Evolutionary conservation across 768 basidiomycete genomes (phyloP).

Genomic region (Sarcodon sp.): DNA sequence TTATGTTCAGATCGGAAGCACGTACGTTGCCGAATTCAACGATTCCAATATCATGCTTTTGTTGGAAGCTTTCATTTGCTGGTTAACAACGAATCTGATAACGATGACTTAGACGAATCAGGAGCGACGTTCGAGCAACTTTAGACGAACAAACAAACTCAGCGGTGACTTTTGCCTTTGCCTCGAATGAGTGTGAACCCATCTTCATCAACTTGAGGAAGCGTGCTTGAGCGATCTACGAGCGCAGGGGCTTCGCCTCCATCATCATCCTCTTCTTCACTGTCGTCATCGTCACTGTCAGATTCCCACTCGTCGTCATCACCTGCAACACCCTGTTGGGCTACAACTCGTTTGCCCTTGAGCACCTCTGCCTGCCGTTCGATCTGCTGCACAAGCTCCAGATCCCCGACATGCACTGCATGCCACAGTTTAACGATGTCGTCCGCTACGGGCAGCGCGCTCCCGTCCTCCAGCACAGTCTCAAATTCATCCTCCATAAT

Average conservation of each 20-base stretch:
- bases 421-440: slow-evolving; percentile 67
- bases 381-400: slow-evolving; percentile 39
- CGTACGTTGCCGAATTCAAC: too few species aligned
- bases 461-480: slow-evolving; percentile 72
- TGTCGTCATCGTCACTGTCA: slow-evolving; percentile 23
- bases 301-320: slow-evolving; percentile 24
- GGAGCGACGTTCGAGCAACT: neutral
- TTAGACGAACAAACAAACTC: neutral
- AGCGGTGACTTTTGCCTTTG: slow-evolving; percentile 25
- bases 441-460: slow-evolving; percentile 56
- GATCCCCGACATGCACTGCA: slow-evolving; percentile 29
- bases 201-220: slow-evolving; percentile 77
- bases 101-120: too few species aligned
- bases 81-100: too few species aligned
- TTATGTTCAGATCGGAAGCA: too few species aligned
- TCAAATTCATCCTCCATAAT: slow-evolving; percentile 86
- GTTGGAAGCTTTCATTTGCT: too few species aligned
- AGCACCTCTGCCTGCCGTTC: slow-evolving; percentile 51
- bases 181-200: slow-evolving; percentile 77
- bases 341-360: slow-evolving; percentile 41
- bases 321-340: slow-evolving; percentile 18
- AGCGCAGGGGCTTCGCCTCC: slow-evolving; percentile 45
- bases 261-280: slow-evolving; percentile 27
- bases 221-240: slow-evolving; percentile 19
- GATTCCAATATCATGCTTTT: too few species aligned